A percentile compares a stretch with the other conserved stretches of the same genome.
These are phyloP conservation scores for Phaeosphaeria sp. DNA, from an alignment of 2,329 filamentous ascomycete genomes.

Conservation along the genomic window DNA sequence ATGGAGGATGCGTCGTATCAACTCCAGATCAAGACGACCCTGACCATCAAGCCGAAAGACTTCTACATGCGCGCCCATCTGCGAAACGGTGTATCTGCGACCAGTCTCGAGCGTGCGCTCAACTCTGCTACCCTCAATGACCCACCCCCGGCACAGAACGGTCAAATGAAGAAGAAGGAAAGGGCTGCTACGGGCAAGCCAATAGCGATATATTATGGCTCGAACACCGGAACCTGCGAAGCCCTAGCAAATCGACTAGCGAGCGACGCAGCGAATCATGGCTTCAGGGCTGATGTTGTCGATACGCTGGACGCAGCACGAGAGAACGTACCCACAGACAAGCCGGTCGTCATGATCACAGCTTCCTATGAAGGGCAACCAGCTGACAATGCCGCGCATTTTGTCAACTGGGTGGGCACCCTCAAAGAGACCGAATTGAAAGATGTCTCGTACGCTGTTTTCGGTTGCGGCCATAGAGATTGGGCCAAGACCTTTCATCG, in stretches of 20 bases:
- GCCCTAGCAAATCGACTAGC: conserved; percentile 49
- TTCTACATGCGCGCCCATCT: conserved; percentile 49
- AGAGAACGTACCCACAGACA: conserved; percentile 43
- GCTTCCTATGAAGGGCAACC: conserved; percentile 53
- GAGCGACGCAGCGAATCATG: conserved; percentile 43
- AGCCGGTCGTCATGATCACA: conserved; percentile 49
- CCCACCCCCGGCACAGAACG: conserved; percentile 12
- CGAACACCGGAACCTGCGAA: conserved; percentile 53
- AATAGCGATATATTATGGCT: conserved; percentile 49
- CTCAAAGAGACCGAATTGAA: conserved; percentile 37
- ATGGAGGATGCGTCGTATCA: conserved; percentile 54
- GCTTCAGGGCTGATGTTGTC: conserved; percentile 45
- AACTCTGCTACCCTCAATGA: conserved; percentile 29
- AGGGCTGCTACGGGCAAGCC: conserved; percentile 33
- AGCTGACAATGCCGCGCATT: conserved; percentile 52
- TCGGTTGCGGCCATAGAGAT: conserved; percentile 52
- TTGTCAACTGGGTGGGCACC: conserved; percentile 49
- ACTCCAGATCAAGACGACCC: conserved; percentile 52
- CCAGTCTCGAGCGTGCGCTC: conserved; percentile 37
- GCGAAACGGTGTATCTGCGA: conserved; percentile 40
- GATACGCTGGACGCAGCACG: conserved; percentile 45
- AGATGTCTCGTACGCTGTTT: conserved; percentile 49
- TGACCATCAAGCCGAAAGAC: conserved; percentile 55
- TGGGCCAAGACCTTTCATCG: conserved; percentile 52
- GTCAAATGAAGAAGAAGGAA: conserved; percentile 15